Evolutionary conservation across 148 eudicot genomes (phyloP).

Genomic region (Hydrangea macrophylla): DNA sequence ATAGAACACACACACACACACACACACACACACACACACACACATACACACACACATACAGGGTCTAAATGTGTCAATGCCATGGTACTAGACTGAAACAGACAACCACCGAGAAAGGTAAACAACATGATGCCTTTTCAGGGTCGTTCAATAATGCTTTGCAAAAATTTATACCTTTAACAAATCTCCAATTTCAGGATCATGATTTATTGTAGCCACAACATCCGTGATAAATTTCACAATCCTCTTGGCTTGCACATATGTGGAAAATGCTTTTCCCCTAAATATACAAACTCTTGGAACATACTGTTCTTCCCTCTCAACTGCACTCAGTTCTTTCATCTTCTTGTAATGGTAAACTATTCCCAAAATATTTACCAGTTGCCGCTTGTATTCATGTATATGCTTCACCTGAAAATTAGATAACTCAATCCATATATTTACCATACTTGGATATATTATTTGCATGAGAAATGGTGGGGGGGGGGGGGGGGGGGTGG

Average conservation of each 20-base stretch:
- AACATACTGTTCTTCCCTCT: slow-evolving; percentile 60
- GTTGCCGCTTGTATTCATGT: slow-evolving; percentile 93
- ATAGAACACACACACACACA: background rate
- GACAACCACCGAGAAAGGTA: background rate
- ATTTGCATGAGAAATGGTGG: background rate
- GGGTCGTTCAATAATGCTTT: background rate
- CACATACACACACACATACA: background rate
- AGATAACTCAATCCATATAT: slow-evolving; percentile 3
- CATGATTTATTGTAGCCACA: slow-evolving; percentile 79
- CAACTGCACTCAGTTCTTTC: slow-evolving; percentile 81
- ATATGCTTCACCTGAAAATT: slow-evolving; percentile 79
- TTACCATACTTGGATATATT: background rate
- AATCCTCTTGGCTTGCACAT: slow-evolving; percentile 92
- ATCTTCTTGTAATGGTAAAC: slow-evolving; percentile 92
- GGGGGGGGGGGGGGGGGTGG: too few relatives aligned
- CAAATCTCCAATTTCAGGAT: slow-evolving; percentile 88
- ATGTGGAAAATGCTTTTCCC: slow-evolving; percentile 95
- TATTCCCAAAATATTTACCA: slow-evolving; percentile 81
- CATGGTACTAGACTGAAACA: background rate
- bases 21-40: too few relatives aligned
- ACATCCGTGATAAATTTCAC: slow-evolving; percentile 95
- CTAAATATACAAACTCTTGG: slow-evolving; percentile 96
- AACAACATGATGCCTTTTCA: background rate
- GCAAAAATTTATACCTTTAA: slow-evolving; percentile 53
- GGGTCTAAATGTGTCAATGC: background rate